A percentile compares a stretch with the other conserved stretches of the same genome.
Conservation (phyloP, 2,329 filamentous ascomycete genomes). For the Neocatenulostroma microsporum region DNA sequence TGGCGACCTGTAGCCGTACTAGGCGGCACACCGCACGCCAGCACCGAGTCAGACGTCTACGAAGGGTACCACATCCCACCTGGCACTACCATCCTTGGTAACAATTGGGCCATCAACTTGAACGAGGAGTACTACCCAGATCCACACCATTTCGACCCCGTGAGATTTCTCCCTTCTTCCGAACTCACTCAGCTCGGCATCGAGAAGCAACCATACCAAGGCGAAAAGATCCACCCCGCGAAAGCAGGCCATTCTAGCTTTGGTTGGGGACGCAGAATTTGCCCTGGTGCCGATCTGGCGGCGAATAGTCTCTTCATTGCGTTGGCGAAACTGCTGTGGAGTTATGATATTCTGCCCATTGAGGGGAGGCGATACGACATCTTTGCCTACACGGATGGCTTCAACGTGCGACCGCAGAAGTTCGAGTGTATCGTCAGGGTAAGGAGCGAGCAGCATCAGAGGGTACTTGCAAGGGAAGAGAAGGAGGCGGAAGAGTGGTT, state of each 20-base stretch:
- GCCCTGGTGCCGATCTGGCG: constrained; percentile 45
- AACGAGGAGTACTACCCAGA: constrained; percentile 18
- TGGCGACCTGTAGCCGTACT: constrained; percentile 28
- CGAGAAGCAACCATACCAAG: constrained; percentile 12
- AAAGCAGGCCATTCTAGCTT: constrained; percentile 40
- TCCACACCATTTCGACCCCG: constrained; percentile 37
- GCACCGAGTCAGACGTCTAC: constrained; percentile 29
- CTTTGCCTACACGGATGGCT: constrained; percentile 35
- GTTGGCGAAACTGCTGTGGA: constrained; percentile 40
- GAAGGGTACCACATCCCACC: constrained; percentile 37
- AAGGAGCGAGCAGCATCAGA: constrained; percentile 25
- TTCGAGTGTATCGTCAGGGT: constrained; percentile 30
- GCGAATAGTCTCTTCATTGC: constrained; percentile 41
- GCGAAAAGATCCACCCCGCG: constrained; percentile 25
- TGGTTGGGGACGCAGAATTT: constrained; percentile 42
- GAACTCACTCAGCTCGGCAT: constrained; percentile 17
- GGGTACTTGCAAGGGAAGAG: constrained; percentile 27
- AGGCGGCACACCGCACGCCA: constrained; percentile 28
- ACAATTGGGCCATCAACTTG: constrained; percentile 38
- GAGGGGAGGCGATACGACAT: constrained; percentile 31
- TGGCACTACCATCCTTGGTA: constrained; percentile 29
- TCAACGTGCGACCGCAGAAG: constrained; percentile 33
- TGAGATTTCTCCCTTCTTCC: constrained; percentile 35
- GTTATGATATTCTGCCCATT: constrained; percentile 28
- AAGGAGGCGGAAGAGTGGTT: constrained; percentile 26